Evolutionary conservation across 768 basidiomycete genomes (phyloP).

Genomic region (Scleroderma citrinum): DNA sequence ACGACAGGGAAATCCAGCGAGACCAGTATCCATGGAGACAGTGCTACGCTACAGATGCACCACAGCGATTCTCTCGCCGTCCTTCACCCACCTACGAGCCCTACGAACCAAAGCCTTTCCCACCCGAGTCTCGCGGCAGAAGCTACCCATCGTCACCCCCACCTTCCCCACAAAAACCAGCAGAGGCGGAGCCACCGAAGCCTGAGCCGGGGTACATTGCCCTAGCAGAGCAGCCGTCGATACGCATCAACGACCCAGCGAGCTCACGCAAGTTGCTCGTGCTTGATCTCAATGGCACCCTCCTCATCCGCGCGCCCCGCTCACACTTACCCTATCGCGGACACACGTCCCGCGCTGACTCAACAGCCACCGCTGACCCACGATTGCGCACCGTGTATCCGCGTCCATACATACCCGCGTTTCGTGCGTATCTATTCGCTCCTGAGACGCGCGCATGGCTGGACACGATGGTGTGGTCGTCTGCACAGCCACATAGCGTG

Average conservation of each 20-base stretch:
- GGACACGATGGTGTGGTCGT: slow-evolving; percentile 87
- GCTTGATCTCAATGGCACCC: slow-evolving; percentile 39
- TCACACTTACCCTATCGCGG: not conserved
- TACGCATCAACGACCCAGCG: slow-evolving; percentile 18
- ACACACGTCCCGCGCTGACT: not conserved
- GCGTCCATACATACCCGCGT: slow-evolving; percentile 61
- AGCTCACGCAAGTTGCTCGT: slow-evolving; percentile 57
- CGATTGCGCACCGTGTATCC: slow-evolving; percentile 41
- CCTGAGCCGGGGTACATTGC: slow-evolving; percentile 36
- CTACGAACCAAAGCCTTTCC: not conserved
- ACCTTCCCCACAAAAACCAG: not conserved
- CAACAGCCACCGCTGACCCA: not conserved
- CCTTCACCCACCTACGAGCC: slow-evolving; percentile 7
- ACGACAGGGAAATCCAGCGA: not conserved
- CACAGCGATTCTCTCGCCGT: slow-evolving; percentile 3
- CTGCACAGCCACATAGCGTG: slow-evolving; percentile 77
- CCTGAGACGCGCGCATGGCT: slow-evolving; percentile 57
- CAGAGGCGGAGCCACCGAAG: slow-evolving; percentile 4
- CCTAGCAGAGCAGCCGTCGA: slow-evolving; percentile 25
- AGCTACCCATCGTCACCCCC: not conserved
- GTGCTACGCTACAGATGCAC: slow-evolving; percentile 5
- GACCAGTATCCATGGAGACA: slow-evolving; percentile 2
- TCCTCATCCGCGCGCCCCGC: not conserved
- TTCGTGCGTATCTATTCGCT: slow-evolving; percentile 60
- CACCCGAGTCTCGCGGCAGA: not conserved